Evolutionary conservation across 108 stramenopile species (phyloP), one percentile per base, ranked within the genome.

Genomic region (Asterionellopsis glacialis): DNA sequence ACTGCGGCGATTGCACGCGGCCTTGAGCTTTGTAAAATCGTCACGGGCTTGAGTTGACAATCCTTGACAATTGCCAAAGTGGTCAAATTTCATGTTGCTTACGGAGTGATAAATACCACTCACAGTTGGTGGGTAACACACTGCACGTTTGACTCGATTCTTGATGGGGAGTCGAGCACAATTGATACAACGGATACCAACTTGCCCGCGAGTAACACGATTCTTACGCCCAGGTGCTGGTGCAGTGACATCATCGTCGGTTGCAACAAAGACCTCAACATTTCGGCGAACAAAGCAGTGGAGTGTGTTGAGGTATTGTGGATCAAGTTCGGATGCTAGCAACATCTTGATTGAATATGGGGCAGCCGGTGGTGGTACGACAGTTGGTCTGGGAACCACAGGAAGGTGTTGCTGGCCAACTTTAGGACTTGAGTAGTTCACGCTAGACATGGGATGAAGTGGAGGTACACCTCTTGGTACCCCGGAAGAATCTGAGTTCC

Each of bases 211-310:
- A 9, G 19, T n/a, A 52, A 75, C 58, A 13, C 67, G 69, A 19
- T 50, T 58, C 55, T 77, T 80, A 11, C 83, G 61, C 18, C 83
- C 83, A 4, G 83, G 83, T 18, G 76, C 33, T 11, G 83, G 83
- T 12, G 76, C 79, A 4, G 67, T 14, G 39, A 75, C 54, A 42
- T 80, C 79, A 2, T 69, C 38, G 9, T 57, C 25, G 16, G 61
- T 70, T 21, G 83, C 83, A 12, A 62, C 60, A 42, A 84, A 84
- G 12, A 75, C 49, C 51, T 84, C 83, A 26, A 84, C 62, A 49
- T 84, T 74, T 15, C 69, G 69, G n/a, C 83, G 73, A 33, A 80
- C 73, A 51, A 80, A 84, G 55, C 79, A 80, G 61, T 84, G 83
- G 19, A 84, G 22, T n/a, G 72, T 54, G 55, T 77, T 80, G 16